phyloP scores from a whole-genome alignment of 768 basidiomycete species.

The Amylocystis lapponica region DNA sequence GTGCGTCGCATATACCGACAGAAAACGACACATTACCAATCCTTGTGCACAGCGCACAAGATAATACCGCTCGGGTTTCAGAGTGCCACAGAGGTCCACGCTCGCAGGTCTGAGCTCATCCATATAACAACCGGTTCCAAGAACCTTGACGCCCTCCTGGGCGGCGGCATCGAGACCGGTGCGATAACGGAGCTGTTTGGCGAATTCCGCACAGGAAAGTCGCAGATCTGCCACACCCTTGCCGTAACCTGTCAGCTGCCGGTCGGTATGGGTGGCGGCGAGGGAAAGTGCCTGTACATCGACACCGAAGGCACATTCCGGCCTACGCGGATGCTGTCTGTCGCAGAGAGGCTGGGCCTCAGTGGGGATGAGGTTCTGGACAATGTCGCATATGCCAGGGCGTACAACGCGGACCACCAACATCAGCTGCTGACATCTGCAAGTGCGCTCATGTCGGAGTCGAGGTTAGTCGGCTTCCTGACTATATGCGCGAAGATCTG shows the following conservation, averaged over 20 bases:
- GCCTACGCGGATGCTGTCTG: slow-evolving; percentile 88
- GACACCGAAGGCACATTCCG: slow-evolving; percentile 99
- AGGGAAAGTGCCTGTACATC: slow-evolving; percentile 98
- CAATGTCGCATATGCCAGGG: slow-evolving; percentile 96
- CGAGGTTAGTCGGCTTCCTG: slow-evolving; percentile 57
- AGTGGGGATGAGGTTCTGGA: slow-evolving; percentile 98
- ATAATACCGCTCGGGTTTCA: slow-evolving; percentile 97
- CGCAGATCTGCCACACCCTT: slow-evolving; percentile 95
- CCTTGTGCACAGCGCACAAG: slow-evolving; percentile 64
- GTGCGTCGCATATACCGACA: slow-evolving; percentile 36
- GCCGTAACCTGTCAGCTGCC: slow-evolving; percentile 98
- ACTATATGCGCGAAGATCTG: slow-evolving; percentile 23
- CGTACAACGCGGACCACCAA: slow-evolving; percentile 99
- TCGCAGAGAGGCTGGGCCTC: slow-evolving; percentile 93
- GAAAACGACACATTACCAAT: slow-evolving; percentile 1
- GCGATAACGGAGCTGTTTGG: slow-evolving; percentile 98
- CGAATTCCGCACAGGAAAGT: slow-evolving; percentile 98
- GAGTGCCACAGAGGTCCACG: slow-evolving; percentile 96
- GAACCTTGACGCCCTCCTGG: slow-evolving; percentile 90
- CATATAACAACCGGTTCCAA: slow-evolving; percentile 97
- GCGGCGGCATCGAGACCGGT: slow-evolving; percentile 97
- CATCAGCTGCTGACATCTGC: slow-evolving; percentile 83
- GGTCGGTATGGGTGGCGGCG: slow-evolving; percentile 95
- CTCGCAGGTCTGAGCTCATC: slow-evolving; percentile 89
- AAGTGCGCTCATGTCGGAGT: slow-evolving; percentile 98